A percentile compares a stretch with the other conserved stretches of the same genome.
phyloP scores from a whole-genome alignment of 345 rosid species.

The Lepidium didymum region DNA sequence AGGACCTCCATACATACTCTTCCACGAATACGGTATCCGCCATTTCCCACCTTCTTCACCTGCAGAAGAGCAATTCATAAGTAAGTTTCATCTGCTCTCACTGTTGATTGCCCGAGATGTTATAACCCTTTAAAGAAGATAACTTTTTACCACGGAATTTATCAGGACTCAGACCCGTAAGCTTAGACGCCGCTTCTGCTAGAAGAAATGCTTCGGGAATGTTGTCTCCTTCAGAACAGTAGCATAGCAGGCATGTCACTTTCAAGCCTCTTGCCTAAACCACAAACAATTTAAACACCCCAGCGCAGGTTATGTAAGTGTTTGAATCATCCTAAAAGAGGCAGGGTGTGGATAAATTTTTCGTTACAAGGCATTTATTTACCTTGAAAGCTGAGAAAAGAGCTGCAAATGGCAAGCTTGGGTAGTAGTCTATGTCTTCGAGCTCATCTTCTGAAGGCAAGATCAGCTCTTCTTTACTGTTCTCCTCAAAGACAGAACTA shows the following conservation, averaged over 20 bases:
- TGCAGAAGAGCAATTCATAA: slow-evolving; percentile 25
- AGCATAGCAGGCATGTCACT: slow-evolving; percentile 75
- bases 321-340: not conserved
- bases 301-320: not conserved
- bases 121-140: slow-evolving; percentile 7
- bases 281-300: slow-evolving; percentile 6
- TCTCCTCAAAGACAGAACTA: slow-evolving; percentile 52
- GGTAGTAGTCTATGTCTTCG: slow-evolving; percentile 79
- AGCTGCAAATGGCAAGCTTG: slow-evolving; percentile 94
- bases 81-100: not conserved
- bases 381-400: slow-evolving; percentile 90
- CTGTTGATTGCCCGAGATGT: not conserved
- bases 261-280: slow-evolving; percentile 78
- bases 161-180: slow-evolving; percentile 37
- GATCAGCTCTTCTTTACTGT: slow-evolving; percentile 23
- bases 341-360: not conserved
- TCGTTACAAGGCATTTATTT: not conserved
- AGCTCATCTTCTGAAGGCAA: slow-evolving; percentile 70
- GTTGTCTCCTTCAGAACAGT: slow-evolving; percentile 98
- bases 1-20: slow-evolving; percentile 81
- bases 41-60: slow-evolving; percentile 51
- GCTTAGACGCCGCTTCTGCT: slow-evolving; percentile 65
- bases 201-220: slow-evolving; percentile 65
- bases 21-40: slow-evolving; percentile 76
- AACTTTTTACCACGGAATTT: slow-evolving; percentile 36